A percentile compares a stretch with the other conserved stretches of the same genome.
Conservation (phyloP, 352 stramenopile genomes). For the Porosira glacialis region DNA sequence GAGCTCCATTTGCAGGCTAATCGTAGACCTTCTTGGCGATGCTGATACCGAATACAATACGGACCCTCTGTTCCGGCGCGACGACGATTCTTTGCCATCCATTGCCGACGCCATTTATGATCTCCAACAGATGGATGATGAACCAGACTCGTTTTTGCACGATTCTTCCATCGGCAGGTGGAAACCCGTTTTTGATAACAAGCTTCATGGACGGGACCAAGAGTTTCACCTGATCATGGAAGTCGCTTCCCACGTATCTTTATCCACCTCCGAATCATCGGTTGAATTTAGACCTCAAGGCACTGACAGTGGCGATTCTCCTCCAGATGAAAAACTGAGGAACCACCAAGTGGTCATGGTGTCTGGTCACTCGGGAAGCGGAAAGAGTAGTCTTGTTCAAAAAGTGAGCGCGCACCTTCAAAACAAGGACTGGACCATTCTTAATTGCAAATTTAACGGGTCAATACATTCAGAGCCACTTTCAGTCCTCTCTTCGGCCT, state of each 20-base stretch:
- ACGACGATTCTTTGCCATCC: slow-evolving; percentile 30
- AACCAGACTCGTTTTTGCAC: slow-evolving; percentile 35
- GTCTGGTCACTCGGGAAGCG: slow-evolving; percentile 15
- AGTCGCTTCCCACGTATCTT: slow-evolving; percentile 10
- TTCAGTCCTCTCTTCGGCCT: slow-evolving; percentile 18
- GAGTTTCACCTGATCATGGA: slow-evolving; percentile 24
- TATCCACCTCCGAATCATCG: background rate
- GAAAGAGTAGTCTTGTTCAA: slow-evolving; percentile 22
- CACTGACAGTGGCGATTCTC: background rate
- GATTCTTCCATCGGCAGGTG: slow-evolving; percentile 17
- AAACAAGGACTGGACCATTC: slow-evolving; percentile 15
- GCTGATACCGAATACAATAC: slow-evolving; percentile 3
- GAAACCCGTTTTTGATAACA: slow-evolving; percentile 26
- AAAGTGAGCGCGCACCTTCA: slow-evolving; percentile 13
- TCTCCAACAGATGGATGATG: slow-evolving; percentile 38
- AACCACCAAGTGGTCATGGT: slow-evolving; percentile 16
- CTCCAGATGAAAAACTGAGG: no score
- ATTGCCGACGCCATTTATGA: slow-evolving; percentile 32
- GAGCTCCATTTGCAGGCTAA: slow-evolving; percentile 23
- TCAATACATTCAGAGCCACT: slow-evolving; percentile 3
- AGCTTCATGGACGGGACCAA: slow-evolving; percentile 34
- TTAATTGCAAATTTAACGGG: slow-evolving; percentile 39
- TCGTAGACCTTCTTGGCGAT: slow-evolving; percentile 27
- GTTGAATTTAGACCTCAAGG: no score
- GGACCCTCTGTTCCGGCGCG: slow-evolving; percentile 5